phyloP scores from a whole-genome alignment of 1,284 basidiomycete genomes.

The Pisolithus thermaeus region DNA sequence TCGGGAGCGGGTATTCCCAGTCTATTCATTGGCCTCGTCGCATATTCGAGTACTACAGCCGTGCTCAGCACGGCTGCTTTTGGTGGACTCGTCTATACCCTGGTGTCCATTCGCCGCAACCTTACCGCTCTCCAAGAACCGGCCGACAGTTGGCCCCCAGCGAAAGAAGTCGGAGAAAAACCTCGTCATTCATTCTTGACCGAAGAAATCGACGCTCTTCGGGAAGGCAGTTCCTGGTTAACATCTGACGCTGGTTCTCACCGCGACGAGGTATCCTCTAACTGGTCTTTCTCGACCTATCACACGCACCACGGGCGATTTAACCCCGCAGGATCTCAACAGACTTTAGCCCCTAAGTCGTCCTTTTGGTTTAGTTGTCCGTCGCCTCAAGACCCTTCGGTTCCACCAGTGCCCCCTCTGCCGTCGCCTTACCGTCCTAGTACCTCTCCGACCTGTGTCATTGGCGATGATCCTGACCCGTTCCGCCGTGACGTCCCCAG shows the following conservation, averaged over 20 bases:
- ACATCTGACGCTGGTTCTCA: conserved; percentile 57
- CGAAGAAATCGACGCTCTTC: conserved; percentile 62
- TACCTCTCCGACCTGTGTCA: conserved; percentile 33
- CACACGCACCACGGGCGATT: conserved; percentile 25
- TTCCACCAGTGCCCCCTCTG: conserved; percentile 61
- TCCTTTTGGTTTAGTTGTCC: conserved; percentile 54
- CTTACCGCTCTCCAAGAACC: conserved; percentile 46
- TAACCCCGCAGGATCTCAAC: conserved; percentile 30
- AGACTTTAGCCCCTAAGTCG: conserved; percentile 50
- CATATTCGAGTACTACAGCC: conserved; percentile 50
- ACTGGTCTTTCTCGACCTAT: conserved; percentile 67
- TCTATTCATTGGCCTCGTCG: conserved; percentile 55
- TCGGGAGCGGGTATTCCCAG: conserved; percentile 46
- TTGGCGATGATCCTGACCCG: conserved; percentile 50
- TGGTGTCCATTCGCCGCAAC: conserved; percentile 59
- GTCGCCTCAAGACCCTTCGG: conserved; percentile 28
- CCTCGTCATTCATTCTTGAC: conserved; percentile 56
- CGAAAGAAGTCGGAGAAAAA: conserved; percentile 42
- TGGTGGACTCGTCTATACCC: conserved; percentile 49
- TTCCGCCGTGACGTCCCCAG: conserved; percentile 47
- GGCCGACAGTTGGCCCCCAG: conserved; percentile 50
- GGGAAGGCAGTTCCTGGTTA: conserved; percentile 67
- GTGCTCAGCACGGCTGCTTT: conserved; percentile 48
- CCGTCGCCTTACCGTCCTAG: conserved; percentile 48
- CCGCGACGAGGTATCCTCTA: conserved; percentile 47